Base-by-base conservation (phyloP, 1,284 basidiomycete species). In the Leccinum solheimii region DNA sequence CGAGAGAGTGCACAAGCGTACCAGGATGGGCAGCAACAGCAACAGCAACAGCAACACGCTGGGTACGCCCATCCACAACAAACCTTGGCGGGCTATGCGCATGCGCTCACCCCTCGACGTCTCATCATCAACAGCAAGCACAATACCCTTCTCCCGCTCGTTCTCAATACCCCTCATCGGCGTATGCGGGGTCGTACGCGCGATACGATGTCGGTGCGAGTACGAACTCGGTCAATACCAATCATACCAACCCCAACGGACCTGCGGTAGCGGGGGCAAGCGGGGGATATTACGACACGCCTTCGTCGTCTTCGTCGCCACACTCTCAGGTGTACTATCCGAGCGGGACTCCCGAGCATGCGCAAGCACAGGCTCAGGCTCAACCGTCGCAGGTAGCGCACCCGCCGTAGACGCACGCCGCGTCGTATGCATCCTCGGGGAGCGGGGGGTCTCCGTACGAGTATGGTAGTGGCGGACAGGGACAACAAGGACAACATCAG, bases 101-200 rank as follows among this genome's bases (percentile, higher is more conserved):
- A 71, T 16, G 64, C 69, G 7, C 67, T 36, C 72, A 72, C 23
- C 62, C 69, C n/a, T 53, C 72, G 26, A 60, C 72, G 10, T 61
- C 75, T 3, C 68, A 69, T 26, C 72, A 75, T 19, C 14, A 74
- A 66, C 76, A 74, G 16, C 78, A 73, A 48, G 70, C 62, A 21
- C 72, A 72, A 36, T 73, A 69, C 32, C 61, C 67, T 3, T 65
- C 71, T 61, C 60, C 75, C 27, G 57, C 72, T 8, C 69, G 66
- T 23, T 63, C 73, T 50, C 74, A 76, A 48, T 71, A 66, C 49
- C 58, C 69, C 36, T 56, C 58, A 36, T 62, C 72, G 13, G 55
- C 65, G 1, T 76, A 70, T 51, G 56, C 66, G 1, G 61, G 69
- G 36, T 64, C 70, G 4, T 74, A 76, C 23, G 48, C 65, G 21